Conservation (phyloP, 2,329 filamentous ascomycete genomes). For the Botrytis byssoidea region DNA sequence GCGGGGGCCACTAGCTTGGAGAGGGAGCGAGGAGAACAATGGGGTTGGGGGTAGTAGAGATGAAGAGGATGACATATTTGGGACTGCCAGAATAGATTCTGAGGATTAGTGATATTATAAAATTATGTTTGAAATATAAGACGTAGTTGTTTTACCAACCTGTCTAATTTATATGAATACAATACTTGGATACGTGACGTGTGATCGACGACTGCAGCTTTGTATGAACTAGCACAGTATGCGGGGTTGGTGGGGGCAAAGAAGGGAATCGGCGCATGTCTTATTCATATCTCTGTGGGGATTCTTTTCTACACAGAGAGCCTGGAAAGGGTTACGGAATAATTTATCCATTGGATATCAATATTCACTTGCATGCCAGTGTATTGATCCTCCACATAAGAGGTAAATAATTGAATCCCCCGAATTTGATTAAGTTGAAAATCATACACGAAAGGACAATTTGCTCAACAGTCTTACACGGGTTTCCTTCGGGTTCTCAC, state of each 20-base stretch:
- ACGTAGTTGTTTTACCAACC: background rate
- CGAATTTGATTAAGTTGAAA: background rate
- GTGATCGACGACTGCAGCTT: background rate
- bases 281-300: background rate
- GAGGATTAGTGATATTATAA: background rate
- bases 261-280: background rate
- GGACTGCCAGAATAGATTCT: background rate
- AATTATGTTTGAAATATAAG: background rate
- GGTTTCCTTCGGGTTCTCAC: background rate
- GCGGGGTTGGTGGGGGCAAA: background rate
- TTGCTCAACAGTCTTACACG: background rate
- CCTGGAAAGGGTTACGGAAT: background rate
- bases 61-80: background rate
- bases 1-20: conserved; percentile 43
- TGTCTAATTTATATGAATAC: background rate
- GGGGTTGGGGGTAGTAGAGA: background rate
- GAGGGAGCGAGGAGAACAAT: conserved; percentile 43
- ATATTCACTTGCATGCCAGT: background rate
- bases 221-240: background rate
- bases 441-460: background rate
- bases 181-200: background rate
- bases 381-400: background rate
- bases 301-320: background rate
- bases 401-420: background rate
- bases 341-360: background rate